Base-by-base conservation (phyloP, 1,284 basidiomycete genomes). In the Apiotrichum porosum region DNA sequence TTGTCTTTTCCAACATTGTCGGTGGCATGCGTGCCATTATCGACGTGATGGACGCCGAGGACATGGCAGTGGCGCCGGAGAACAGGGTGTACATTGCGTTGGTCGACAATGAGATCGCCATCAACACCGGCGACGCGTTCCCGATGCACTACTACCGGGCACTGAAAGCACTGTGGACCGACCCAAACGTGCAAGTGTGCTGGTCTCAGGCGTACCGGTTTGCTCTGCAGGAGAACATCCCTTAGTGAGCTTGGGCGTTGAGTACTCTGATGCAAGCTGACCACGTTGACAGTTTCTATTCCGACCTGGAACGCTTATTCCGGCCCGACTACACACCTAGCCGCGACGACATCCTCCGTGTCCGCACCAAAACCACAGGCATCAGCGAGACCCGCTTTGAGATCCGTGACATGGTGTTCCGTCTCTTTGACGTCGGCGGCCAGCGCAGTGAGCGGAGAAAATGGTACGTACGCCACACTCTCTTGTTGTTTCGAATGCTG, bases 371-470 rank as follows among this genome's bases (percentile, higher is more conserved):
- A 60, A 93, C 91, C 30, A 66, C 64, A 0, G 69, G 92, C 28
- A 95, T 97, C 66, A 89, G 85, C n/a, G 91, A 95, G 72, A 95
- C 89, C 1, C 81, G 82, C 19, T 95, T 97, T 73, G 77, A 80
- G 38, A 66, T 75, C 24, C 53, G 58, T 18, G 67, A 72, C 35
- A 50, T 69, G 33, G 57, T 56, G 18, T 68, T 69, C 63, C 85
- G 86, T 62, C 75, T 95, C 30, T 91, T 95, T 71, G 91, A 97
- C 73, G 91, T 97, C 42, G 92, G 93, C 59, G 94, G 93, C 19
- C 94, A 97, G 75, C 79, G 94, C 54, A 87, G 83, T 52, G 93
- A 95, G 71, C 82, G 91, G 22, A 92, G 93, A 71, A 94, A 95
- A 76, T 92, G 89, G 87, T 49, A 21, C 26, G 45, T 26, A 9